phyloP scores from a whole-genome alignment of 306 rosid genomes.

The Cucurbita pepo region DNA sequence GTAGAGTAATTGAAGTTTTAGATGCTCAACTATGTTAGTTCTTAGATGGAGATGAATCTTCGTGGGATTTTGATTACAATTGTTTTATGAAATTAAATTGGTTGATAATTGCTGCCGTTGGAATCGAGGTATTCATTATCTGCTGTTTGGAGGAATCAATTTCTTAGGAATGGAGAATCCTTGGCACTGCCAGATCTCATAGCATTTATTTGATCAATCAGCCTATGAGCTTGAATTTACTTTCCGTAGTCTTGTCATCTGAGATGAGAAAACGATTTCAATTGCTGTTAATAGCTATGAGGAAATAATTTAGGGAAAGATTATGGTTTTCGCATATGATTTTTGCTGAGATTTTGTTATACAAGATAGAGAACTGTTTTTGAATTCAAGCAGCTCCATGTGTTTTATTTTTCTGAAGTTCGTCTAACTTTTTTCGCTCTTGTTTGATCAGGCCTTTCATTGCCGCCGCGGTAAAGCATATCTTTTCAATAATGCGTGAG shows the following conservation, averaged over 20 bases:
- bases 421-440: neutral
- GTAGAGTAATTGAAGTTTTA: neutral
- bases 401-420: neutral
- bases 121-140: neutral
- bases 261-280: neutral
- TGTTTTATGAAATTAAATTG: neutral
- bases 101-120: neutral
- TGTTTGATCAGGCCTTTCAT: slow-evolving; percentile 40
- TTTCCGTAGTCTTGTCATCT: neutral
- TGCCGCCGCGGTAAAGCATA: slow-evolving; percentile 74
- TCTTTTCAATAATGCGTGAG: slow-evolving; percentile 70
- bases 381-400: neutral
- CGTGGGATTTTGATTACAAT: neutral
- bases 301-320: too few species aligned
- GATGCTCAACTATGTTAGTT: neutral
- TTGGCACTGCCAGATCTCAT: neutral
- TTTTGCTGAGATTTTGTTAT: neutral
- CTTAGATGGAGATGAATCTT: neutral
- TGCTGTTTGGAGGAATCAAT: neutral
- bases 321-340: too few species aligned
- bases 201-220: neutral
- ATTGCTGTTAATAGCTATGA: neutral
- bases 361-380: neutral
- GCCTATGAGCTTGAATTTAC: neutral
- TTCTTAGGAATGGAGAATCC: neutral